Percentiles rank a stretch among this genome's conserved stretches.
These are phyloP conservation scores for Pneumocystis carinii DNA, from an alignment of 1,139 yeast species.

Conservation along the genomic window DNA sequence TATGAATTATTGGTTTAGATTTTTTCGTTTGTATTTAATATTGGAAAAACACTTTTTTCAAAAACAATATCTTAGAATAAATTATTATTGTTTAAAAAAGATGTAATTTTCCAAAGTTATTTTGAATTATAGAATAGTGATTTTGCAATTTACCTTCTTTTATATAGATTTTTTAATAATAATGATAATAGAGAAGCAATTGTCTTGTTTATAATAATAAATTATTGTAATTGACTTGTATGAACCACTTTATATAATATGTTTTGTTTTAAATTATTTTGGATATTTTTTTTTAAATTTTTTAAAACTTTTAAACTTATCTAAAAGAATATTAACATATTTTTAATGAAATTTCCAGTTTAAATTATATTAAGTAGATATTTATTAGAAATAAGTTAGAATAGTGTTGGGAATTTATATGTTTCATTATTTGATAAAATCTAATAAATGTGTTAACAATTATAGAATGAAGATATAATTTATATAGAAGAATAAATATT, in stretches of 20 bases:
- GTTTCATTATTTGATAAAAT: not conserved
- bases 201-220: not conserved
- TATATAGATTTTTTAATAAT: not conserved
- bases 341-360: too few relatives aligned
- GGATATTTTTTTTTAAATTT: too few relatives aligned
- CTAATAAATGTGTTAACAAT: too few relatives aligned
- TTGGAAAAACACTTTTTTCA: too few relatives aligned
- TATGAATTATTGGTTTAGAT: not conserved
- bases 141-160: not conserved
- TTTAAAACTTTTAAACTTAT: too few relatives aligned
- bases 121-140: not conserved
- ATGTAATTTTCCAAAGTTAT: not conserved
- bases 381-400: not conserved
- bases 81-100: too few relatives aligned
- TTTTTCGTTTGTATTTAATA: not conserved
- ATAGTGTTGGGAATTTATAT: not conserved
- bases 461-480: too few relatives aligned
- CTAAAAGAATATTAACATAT: not conserved
- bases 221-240: not conserved
- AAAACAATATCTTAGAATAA: too few relatives aligned
- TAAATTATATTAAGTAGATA: too few relatives aligned
- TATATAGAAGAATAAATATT: not conserved
- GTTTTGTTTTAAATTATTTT: not conserved
- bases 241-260: not conserved
- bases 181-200: not conserved